Conservation (phyloP, 768 basidiomycete genomes). For the Cytidiella melzeri region DNA sequence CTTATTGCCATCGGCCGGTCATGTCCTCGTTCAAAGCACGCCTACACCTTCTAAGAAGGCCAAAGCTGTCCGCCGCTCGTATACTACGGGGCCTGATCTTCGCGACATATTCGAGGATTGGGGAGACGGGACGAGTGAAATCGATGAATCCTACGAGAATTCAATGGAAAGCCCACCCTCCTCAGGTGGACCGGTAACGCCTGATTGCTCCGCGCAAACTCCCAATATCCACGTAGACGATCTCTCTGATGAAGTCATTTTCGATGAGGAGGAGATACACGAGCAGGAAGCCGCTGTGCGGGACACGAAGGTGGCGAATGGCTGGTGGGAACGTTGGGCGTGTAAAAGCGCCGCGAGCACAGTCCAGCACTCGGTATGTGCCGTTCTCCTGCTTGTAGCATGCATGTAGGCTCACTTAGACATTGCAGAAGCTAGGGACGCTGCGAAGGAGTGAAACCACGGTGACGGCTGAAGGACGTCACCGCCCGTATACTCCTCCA, state of each 20-base stretch:
- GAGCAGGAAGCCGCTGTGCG: slow-evolving; percentile 24
- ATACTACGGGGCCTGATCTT: slow-evolving; percentile 35
- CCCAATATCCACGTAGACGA: slow-evolving; percentile 7
- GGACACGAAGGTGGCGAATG: slow-evolving; percentile 32
- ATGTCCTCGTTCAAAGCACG: slow-evolving; percentile 25
- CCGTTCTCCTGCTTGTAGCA: neutral
- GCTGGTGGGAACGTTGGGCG: slow-evolving; percentile 50
- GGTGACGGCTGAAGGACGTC: slow-evolving; percentile 38
- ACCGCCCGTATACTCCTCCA: slow-evolving; percentile 18
- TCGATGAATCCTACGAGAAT: slow-evolving; percentile 31
- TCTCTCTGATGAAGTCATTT: slow-evolving; percentile 18
- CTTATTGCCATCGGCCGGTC: slow-evolving; percentile 4
- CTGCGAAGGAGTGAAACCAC: slow-evolving; percentile 43
- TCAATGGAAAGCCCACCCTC: slow-evolving; percentile 26
- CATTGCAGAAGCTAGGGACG: slow-evolving; percentile 25
- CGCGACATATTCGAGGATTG: slow-evolving; percentile 37
- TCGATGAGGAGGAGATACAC: slow-evolving; percentile 18
- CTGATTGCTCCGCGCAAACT: slow-evolving; percentile 16
- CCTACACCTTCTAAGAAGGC: slow-evolving; percentile 11
- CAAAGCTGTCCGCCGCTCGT: neutral
- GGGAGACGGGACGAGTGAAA: slow-evolving; percentile 39
- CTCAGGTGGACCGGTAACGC: slow-evolving; percentile 29
- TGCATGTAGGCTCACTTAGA: neutral
- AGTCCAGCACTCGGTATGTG: slow-evolving; percentile 9
- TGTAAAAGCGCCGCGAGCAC: slow-evolving; percentile 17